Evolutionary conservation across 768 basidiomycete genomes (phyloP), one percentile per base, ranked within the genome.

Genomic region (Mycena rosella): DNA sequence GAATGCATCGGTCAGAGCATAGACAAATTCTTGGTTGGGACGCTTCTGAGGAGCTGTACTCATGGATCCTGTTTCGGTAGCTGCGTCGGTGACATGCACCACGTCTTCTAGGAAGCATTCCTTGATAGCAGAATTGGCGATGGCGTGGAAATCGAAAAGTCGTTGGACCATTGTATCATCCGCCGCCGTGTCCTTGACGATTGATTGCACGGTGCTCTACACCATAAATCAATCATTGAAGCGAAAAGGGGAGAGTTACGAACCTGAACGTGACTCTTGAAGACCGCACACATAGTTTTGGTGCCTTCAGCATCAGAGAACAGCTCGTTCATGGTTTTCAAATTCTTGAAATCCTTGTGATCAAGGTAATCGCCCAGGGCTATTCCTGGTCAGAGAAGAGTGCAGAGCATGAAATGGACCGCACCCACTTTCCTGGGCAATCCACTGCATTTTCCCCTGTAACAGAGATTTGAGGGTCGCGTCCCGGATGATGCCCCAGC

Each of bases 161-260:
- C 85, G 82, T 22, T 87, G 82, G 5, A 96, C 90, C 94, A 96
- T 96, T 22, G 86, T 82, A 14, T 93, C 94, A 60, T 96, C 95
- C 17, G 80, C 81, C 7, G 79, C 79, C 4, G 72, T 69, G 72
- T 94, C 90, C 52, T 84, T 86, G 64, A 96, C 91, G 65, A 96
- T 90, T n/a, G 74, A 70, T 59, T 84, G 78, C 2, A 94, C 93
- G 0, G 79, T 82, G 29, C 76, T 78, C 93, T 94, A 26, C 9
- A 30, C 6, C n/a, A 22, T 17, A 55, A 40, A 30, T 42, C 15
- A 45, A 48, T 36, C 9, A 57, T 53, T 0, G 67, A 48, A 38
- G 26, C 22, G 4, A 3, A 24, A 45, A 59, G 52, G 42, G 20
- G 15, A 49, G 20, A 17, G 59, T 36, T 32, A 74, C 78, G 47